Conservation (phyloP, 2,329 filamentous ascomycete species). For the Colletotrichum truncatum region DNA sequence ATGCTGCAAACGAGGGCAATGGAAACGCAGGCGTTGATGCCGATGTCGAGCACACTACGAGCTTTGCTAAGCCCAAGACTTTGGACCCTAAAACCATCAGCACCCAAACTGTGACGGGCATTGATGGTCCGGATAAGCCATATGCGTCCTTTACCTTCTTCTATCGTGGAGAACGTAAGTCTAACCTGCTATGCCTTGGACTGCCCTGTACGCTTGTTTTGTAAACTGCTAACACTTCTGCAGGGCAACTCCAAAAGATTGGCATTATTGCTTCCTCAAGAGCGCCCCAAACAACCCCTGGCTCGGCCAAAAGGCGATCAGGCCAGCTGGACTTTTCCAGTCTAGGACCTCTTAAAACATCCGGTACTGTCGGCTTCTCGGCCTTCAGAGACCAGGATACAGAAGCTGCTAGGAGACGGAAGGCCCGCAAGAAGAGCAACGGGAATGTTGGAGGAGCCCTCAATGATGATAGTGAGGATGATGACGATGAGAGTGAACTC, state of each 20-base stretch:
- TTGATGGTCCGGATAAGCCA: slow-evolving; percentile 94
- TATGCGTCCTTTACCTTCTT: slow-evolving; percentile 98
- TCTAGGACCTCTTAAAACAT: slow-evolving; percentile 83
- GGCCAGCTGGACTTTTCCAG: slow-evolving; percentile 86
- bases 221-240: background rate
- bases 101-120: slow-evolving; percentile 98
- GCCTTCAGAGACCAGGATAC: slow-evolving; percentile 80
- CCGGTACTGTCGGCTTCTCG: slow-evolving; percentile 90
- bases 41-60: slow-evolving; percentile 95
- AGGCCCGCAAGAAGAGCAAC: slow-evolving; percentile 70
- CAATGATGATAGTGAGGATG: slow-evolving; percentile 77
- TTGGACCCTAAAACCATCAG: slow-evolving; percentile 97
- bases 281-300: slow-evolving; percentile 67
- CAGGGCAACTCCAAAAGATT: slow-evolving; percentile 97
- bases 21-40: slow-evolving; percentile 73
- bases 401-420: slow-evolving; percentile 64
- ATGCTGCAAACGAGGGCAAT: slow-evolving; percentile 58
- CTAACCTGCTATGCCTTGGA: background rate
- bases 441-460: slow-evolving; percentile 65
- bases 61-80: slow-evolving; percentile 95
- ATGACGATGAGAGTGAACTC: slow-evolving; percentile 71
- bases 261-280: slow-evolving; percentile 81
- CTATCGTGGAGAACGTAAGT: slow-evolving; percentile 93
- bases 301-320: slow-evolving; percentile 79
- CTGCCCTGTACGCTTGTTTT: background rate